Base-by-base conservation (phyloP, 257 asterid genomes). In the Jaltomata sinuosa region DNA sequence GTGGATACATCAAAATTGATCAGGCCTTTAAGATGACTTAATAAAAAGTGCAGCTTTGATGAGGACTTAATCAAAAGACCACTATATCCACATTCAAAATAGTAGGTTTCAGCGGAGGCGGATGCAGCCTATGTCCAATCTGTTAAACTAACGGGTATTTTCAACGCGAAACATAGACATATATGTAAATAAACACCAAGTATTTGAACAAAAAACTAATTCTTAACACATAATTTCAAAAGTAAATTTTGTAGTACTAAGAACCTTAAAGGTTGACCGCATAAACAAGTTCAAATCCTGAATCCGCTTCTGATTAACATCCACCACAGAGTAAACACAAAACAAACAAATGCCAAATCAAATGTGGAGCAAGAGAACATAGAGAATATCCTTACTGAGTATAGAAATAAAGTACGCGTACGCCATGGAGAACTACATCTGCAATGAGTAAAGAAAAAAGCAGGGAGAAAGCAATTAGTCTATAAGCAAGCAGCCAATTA, bases 401-500 rank as follows among this genome's bases (percentile, higher is more conserved):
- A 50, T 93, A 96, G 86, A 87, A 96, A 59, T 65, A 89, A 84
- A 87, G 88, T 64, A 88, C 85, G 69, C 79, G 81, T n/a, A 74
- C 89, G 40, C 94, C 85, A 54, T 85, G 88, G 85, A 80, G 74
- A 82, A 89, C 80, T 22, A 69, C 50, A 87, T 93, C 98, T 54
- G 93, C 90, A 79, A 91, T 84, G 74, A 94, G 87, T 86, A 94
- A 27, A 4, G 92, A 91, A 22, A 94, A 80, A 57, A 94, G 90
- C 40, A 72, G 25, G 55, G 87, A 21, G 85, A 96, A 94, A 69
- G 94, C 92, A 87, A 89, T 79, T 25, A 94, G 61, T 85, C 99
- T 84, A 87, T 91, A 96, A 68, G 88, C 90, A 76, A 94, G 95
- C 77, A 96, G 85, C 97, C 99, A 94, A 84, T 86, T 49, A 53